Evolutionary conservation across 2,329 filamentous ascomycete species (phyloP).

Genomic region (Xylaria sp.): DNA sequence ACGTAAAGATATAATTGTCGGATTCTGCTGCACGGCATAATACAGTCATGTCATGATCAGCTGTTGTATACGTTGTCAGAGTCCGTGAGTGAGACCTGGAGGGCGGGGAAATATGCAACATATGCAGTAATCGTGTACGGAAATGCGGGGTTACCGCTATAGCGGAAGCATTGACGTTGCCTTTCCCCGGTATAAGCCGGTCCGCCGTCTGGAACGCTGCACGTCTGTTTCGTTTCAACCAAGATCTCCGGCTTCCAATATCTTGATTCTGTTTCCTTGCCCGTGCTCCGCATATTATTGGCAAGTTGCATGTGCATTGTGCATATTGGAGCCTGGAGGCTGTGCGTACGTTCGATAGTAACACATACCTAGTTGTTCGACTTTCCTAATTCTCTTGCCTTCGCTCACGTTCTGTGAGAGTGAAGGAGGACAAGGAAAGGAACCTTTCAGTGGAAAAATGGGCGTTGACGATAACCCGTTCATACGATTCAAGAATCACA

Average conservation of each 20-base stretch:
- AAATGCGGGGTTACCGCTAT: conserved; percentile 10
- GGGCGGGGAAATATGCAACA: conserved; percentile 16
- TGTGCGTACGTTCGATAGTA: not conserved
- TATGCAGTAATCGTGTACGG: too few relatives aligned
- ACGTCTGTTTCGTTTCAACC: not conserved
- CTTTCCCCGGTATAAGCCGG: not conserved
- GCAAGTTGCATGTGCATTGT: conserved; percentile 7
- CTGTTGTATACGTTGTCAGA: conserved; percentile 13
- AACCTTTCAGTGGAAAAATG: conserved; percentile 13
- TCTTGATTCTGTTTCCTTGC: not conserved
- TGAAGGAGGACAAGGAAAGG: not conserved
- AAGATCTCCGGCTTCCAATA: not conserved
- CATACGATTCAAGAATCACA: conserved; percentile 55
- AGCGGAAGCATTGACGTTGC: conserved; percentile 8
- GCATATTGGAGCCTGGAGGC: not conserved
- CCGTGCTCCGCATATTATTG: not conserved
- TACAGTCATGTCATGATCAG: conserved; percentile 25
- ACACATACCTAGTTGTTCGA: not conserved
- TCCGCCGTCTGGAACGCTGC: not conserved
- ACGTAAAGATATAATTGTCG: not conserved
- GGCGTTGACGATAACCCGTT: conserved; percentile 51
- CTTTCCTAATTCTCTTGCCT: not conserved
- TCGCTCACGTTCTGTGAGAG: conserved; percentile 5
- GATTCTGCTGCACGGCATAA: not conserved
- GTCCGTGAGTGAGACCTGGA: not conserved